phyloP scores from a whole-genome alignment of 116 monocot species.

The Iris pallida region DNA sequence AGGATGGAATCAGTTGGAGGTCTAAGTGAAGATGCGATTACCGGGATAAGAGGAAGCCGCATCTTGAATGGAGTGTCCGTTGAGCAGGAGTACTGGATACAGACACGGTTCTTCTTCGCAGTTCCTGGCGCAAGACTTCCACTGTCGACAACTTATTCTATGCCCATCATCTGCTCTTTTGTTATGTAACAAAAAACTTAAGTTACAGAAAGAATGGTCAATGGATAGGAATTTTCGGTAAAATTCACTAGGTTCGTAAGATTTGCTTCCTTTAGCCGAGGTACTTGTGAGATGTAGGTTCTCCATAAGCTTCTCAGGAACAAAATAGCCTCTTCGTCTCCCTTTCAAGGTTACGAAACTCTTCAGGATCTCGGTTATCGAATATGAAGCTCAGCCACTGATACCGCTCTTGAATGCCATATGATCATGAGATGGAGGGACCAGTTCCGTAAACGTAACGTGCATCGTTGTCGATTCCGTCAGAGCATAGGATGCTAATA shows the following conservation, averaged over 20 bases:
- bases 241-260: neutral
- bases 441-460: constrained; percentile 17
- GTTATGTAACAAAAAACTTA: neutral
- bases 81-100: constrained; percentile 35
- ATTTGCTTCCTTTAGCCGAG: neutral
- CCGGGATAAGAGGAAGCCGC: constrained; percentile 37
- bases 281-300: constrained; percentile 33
- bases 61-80: constrained; percentile 34
- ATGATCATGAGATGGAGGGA: constrained; percentile 7
- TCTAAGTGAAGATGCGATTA: constrained; percentile 5
- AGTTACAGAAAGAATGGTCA: neutral
- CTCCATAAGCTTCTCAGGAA: constrained; percentile 36
- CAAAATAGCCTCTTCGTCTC: constrained; percentile 14
- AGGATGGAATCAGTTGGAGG: no score
- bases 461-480: constrained; percentile 32
- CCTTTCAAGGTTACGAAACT: constrained; percentile 24
- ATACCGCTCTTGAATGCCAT: neutral
- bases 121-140: constrained; percentile 13
- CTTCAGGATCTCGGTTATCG: constrained; percentile 19
- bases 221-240: constrained; percentile 7
- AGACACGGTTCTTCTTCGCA: neutral
- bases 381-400: constrained; percentile 26
- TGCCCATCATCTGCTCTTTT: constrained; percentile 24
- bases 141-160: constrained; percentile 30
- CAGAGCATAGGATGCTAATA: constrained; percentile 21